Percentiles rank a stretch among this genome's conserved stretches.
phyloP scores from a whole-genome alignment of 2,329 filamentous ascomycete genomes.

The Zymoseptoria pseudotritici region DNA sequence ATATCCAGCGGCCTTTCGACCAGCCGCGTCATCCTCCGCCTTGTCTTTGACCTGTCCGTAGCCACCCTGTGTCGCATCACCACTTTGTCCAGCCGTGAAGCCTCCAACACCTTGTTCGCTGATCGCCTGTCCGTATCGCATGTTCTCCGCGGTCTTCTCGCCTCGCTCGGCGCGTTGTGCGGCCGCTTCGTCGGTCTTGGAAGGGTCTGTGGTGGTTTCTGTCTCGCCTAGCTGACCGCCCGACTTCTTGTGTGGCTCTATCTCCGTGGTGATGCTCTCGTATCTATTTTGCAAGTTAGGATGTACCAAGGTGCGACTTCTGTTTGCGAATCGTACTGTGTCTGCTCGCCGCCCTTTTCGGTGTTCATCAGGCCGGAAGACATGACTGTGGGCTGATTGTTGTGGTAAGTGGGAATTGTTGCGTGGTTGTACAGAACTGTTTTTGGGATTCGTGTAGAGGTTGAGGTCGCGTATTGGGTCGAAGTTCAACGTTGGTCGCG shows the following conservation, averaged over 20 bases:
- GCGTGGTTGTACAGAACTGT: background rate
- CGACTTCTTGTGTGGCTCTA: slow-evolving; percentile 45
- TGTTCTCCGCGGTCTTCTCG: slow-evolving; percentile 44
- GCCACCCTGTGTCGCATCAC: slow-evolving; percentile 32
- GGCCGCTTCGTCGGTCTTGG: slow-evolving; percentile 24
- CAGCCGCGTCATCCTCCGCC: slow-evolving; percentile 30
- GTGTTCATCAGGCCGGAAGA: slow-evolving; percentile 52
- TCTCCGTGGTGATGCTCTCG: slow-evolving; percentile 49
- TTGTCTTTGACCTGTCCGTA: slow-evolving; percentile 23
- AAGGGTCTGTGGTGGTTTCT: slow-evolving; percentile 27
- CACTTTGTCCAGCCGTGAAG: slow-evolving; percentile 38
- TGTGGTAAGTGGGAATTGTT: slow-evolving; percentile 1
- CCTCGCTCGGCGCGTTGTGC: slow-evolving; percentile 32
- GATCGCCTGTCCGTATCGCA: slow-evolving; percentile 50
- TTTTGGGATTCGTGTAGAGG: background rate
- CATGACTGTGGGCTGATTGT: slow-evolving; percentile 31
- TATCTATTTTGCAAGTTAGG: slow-evolving; percentile 38
- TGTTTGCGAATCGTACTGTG: slow-evolving; percentile 39
- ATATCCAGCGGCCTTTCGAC: slow-evolving; percentile 32
- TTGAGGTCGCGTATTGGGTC: background rate
- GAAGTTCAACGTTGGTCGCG: background rate
- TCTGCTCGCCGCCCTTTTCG: slow-evolving; percentile 52
- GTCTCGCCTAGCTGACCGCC: slow-evolving; percentile 47
- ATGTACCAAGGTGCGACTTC: background rate
- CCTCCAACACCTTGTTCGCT: slow-evolving; percentile 50